Conservation (phyloP, 78 protist species). For the Monosiga brevicollis region DNA sequence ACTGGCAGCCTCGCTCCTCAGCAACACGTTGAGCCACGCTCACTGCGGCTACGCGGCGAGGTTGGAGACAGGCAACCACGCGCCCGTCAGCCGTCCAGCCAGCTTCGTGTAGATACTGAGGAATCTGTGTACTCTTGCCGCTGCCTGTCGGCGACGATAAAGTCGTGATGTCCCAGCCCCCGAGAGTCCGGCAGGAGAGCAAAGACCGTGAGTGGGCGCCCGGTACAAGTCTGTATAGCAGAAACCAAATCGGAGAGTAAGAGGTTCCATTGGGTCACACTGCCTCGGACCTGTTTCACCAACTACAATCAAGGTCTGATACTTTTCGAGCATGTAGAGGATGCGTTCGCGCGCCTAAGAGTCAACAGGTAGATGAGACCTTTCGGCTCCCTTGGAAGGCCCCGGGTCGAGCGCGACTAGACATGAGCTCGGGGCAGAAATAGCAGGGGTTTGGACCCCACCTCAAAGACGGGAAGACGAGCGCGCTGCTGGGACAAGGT, state of each 20-base stretch:
- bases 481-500: conserved; percentile 80
- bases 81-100: conserved; percentile 35
- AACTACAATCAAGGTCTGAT: conserved; percentile 38
- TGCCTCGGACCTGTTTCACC: conserved; percentile 96
- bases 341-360: too few species aligned
- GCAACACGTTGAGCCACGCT: background rate
- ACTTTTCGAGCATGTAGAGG: conserved; percentile 38
- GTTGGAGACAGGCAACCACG: background rate
- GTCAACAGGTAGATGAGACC: too few species aligned
- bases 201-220: background rate
- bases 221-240: background rate
- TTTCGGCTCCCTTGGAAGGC: too few species aligned
- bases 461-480: conserved; percentile 75
- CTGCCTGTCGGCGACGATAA: conserved; percentile 36
- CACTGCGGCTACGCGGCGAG: background rate
- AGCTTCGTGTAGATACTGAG: conserved; percentile 87
- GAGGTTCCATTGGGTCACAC: background rate
- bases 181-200: background rate
- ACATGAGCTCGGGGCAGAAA: too few species aligned
- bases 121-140: conserved; percentile 96
- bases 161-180: background rate
- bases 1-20: background rate
- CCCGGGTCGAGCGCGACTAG: too few species aligned
- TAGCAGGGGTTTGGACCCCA: conserved; percentile 45
- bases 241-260: background rate